These are phyloP conservation scores for Penicillium sp. DNA, from an alignment of 2,329 filamentous ascomycete species.

Conservation along the genomic window DNA sequence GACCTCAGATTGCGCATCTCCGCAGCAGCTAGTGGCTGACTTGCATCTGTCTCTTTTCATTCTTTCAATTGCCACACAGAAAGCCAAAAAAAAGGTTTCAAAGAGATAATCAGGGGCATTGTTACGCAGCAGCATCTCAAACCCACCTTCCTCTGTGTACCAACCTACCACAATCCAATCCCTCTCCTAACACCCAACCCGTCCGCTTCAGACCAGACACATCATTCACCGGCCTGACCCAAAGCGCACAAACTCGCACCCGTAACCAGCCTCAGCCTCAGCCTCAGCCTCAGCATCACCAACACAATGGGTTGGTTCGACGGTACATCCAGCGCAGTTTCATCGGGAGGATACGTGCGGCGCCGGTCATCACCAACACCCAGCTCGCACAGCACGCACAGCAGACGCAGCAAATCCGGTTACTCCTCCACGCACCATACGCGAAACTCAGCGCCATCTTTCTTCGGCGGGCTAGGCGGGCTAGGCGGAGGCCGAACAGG, in stretches of 20 bases:
- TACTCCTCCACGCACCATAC: conserved; percentile 42
- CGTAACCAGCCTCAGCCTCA: not conserved
- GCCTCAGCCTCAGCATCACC: not conserved
- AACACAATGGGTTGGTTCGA: conserved; percentile 50
- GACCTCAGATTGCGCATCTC: conserved; percentile 19
- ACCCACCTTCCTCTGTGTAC: not conserved
- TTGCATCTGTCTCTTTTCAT: conserved; percentile 23
- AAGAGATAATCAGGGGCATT: not conserved
- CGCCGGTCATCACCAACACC: conserved; percentile 21
- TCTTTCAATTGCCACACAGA: conserved; percentile 21
- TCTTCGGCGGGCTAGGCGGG: conserved; percentile 48
- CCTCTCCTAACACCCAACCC: not conserved
- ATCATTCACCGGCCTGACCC: not conserved
- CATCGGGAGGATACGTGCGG: conserved; percentile 31
- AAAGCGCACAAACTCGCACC: not conserved
- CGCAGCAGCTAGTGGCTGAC: conserved; percentile 26
- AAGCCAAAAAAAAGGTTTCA: conserved; percentile 9
- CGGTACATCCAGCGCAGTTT: conserved; percentile 34
- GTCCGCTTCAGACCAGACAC: not conserved
- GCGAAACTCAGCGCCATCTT: conserved; percentile 45
- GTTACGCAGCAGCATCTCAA: not conserved
- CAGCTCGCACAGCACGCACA: conserved; percentile 40
- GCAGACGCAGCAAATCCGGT: conserved; percentile 34
- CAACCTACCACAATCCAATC: conserved; percentile 2
- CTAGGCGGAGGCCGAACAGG: conserved; percentile 35